Percentiles rank a stretch among this genome's conserved stretches.
Conservation (phyloP, 148 eudicot species). For the Camellia lanceoleosa region DNA sequence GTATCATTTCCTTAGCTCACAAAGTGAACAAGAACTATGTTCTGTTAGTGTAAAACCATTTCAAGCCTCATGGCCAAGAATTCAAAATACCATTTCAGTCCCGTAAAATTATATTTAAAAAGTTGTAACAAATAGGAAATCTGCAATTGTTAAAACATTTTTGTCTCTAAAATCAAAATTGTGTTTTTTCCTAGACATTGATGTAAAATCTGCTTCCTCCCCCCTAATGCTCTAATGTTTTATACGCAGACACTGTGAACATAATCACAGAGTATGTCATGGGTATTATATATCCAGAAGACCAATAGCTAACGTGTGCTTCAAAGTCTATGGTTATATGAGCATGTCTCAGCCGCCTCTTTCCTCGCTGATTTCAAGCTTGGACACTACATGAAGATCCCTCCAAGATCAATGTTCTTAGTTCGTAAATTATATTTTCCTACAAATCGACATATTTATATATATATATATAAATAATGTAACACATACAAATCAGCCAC, state of each 20-base stretch:
- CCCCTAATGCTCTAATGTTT: conserved; percentile 16
- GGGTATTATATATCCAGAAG: conserved; percentile 87
- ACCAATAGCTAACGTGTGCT: conserved; percentile 98
- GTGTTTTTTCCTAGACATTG: too few species aligned
- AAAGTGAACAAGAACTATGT: too few species aligned
- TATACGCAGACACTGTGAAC: conserved; percentile 86
- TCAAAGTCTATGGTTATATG: conserved; percentile 89
- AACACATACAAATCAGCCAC: too few species aligned
- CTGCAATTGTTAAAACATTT: too few species aligned
- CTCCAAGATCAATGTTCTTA: conserved; percentile 97
- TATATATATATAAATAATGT: too few species aligned
- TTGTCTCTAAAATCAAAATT: too few species aligned
- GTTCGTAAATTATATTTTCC: conserved; percentile 50
- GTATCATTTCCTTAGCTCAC: background rate
- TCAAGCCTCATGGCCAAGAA: background rate
- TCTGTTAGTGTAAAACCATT: too few species aligned
- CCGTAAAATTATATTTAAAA: too few species aligned
- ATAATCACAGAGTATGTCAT: conserved; percentile 89
- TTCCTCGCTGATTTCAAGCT: conserved; percentile 95
- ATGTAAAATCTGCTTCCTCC: too few species aligned
- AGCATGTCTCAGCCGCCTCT: conserved; percentile 99
- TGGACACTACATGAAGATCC: conserved; percentile 99
- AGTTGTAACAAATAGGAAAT: too few species aligned
- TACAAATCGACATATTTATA: background rate
- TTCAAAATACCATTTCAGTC: background rate